Conservation (phyloP, 2,329 filamentous ascomycete species). For the Fusarium compactum region DNA sequence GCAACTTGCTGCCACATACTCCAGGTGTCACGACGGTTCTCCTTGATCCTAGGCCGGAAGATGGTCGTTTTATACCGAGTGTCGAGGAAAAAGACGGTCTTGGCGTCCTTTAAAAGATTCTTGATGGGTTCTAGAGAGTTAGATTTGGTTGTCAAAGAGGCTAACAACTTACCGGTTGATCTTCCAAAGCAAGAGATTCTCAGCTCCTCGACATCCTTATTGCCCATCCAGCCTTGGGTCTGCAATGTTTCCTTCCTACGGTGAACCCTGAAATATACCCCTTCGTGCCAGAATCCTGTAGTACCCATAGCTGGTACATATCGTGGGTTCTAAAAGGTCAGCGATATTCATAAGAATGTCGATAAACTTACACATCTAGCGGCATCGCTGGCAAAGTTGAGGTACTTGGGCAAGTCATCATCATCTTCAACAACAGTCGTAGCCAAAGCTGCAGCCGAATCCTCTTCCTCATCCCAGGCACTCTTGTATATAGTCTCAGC, state of each 20-base stretch:
- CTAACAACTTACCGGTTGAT: slow-evolving; percentile 46
- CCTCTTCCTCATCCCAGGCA: slow-evolving; percentile 68
- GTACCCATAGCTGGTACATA: slow-evolving; percentile 66
- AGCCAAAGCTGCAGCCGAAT: slow-evolving; percentile 55
- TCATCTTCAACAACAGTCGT: slow-evolving; percentile 55
- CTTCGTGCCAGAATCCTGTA: slow-evolving; percentile 67
- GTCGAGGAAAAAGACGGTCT: slow-evolving; percentile 63
- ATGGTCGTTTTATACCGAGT: slow-evolving; percentile 69
- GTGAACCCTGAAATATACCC: slow-evolving; percentile 63
- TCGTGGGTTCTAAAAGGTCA: slow-evolving; percentile 56
- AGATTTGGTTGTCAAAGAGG: neutral
- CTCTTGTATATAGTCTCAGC: slow-evolving; percentile 67
- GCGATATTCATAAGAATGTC: neutral
- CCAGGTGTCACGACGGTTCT: slow-evolving; percentile 58
- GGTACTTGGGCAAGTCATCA: slow-evolving; percentile 55
- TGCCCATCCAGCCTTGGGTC: slow-evolving; percentile 52
- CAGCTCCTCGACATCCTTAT: slow-evolving; percentile 66
- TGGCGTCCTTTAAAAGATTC: slow-evolving; percentile 64
- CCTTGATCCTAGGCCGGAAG: slow-evolving; percentile 64
- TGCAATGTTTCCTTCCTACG: slow-evolving; percentile 59
- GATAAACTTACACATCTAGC: slow-evolving; percentile 58
- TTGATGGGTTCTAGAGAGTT: slow-evolving; percentile 63
- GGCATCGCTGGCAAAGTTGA: slow-evolving; percentile 71
- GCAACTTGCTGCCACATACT: slow-evolving; percentile 68
- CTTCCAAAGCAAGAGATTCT: slow-evolving; percentile 68